Evolutionary conservation across 345 rosid species (phyloP), one percentile per base, ranked within the genome.

Genomic region (Erodium maritimum): DNA sequence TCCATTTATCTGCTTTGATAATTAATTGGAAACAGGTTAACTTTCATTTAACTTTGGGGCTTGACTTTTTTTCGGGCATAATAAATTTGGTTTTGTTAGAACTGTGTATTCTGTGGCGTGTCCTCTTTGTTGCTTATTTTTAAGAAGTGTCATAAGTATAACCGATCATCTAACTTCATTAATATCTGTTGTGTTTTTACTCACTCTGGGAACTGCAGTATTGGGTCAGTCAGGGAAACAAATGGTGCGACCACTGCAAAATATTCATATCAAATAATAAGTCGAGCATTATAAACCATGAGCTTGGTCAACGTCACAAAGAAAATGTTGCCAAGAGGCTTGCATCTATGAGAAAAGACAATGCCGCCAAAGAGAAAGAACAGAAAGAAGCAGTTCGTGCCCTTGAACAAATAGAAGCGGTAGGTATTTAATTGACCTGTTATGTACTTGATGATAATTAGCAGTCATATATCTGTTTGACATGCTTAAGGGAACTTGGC

Each of bases 231-330:
- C 96, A 91, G 69, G 96, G 96, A 18, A 91, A 91, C 56, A 86
- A 91, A 77, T 91, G 95, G 96, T 91, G 99, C 25, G 95, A 91
- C 29, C 83, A 84, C 77, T 91, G 99, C 83, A 91, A 91, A 74
- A 83, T 91, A 51, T 91, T 65, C 68, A 61, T 87, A 54, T 74
- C 95, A 50, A 89, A 86, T 68, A 86, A 89, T 57, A 87, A 86
- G 55, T 69, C 89, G 14, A 88, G 96, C 62, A 86, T 91, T 29
- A 77, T 93, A 63, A 91, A 91, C 79, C 98, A 91, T 75, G 98
- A 91, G 57, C 93, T 91, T 23, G 98, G 98, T 67, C 75, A 76
- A 58, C 90, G 93, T 18, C 96, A 86, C 56, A 71, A 72, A 57
- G 96, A 91, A 17, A 73, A 67, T 75, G 98, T 88, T 12, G 68